Percentiles rank a stretch among this genome's conserved stretches.
These are phyloP conservation scores for Hibiscus tridactylites DNA, from an alignment of 345 rosid genomes.

Conservation along the genomic window DNA sequence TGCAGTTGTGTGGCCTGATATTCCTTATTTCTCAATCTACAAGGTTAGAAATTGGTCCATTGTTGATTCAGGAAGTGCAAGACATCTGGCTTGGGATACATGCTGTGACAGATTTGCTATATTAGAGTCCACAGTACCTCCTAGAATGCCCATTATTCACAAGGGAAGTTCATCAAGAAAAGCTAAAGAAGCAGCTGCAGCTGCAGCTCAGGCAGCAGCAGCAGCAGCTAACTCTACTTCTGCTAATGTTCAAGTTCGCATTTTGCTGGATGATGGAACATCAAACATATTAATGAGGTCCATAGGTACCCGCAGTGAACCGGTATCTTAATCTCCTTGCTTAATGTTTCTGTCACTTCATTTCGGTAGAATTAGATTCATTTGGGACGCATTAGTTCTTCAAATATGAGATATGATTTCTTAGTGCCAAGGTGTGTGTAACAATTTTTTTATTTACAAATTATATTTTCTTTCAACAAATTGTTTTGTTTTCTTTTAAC, in stretches of 20 bases:
- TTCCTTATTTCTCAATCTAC: conserved; percentile 85
- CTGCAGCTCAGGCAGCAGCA: conserved; percentile 93
- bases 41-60: conserved; percentile 92
- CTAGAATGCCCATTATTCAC: conserved; percentile 76
- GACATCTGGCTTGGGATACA: conserved; percentile 93
- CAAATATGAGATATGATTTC: neutral
- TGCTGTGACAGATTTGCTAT: conserved; percentile 91
- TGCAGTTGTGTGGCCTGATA: conserved; percentile 95
- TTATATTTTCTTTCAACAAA: neutral
- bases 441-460: neutral
- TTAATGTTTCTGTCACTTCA: conserved; percentile 2
- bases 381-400: conserved; percentile 5
- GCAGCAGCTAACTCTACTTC: conserved; percentile 95
- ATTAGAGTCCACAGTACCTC: conserved; percentile 71
- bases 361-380: neutral
- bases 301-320: conserved; percentile 80
- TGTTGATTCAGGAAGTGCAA: conserved; percentile 97
- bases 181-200: conserved; percentile 97
- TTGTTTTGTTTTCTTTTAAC: neutral
- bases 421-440: neutral
- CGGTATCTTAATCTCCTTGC: conserved; percentile 39
- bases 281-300: conserved; percentile 95
- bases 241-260: conserved; percentile 95
- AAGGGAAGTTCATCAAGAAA: conserved; percentile 85
- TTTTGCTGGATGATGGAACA: conserved; percentile 97